Percentiles rank a stretch among this genome's conserved stretches.
Evolutionary conservation across 2,329 filamentous ascomycete species (phyloP).

Genomic region (Penicillium janthinellum): DNA sequence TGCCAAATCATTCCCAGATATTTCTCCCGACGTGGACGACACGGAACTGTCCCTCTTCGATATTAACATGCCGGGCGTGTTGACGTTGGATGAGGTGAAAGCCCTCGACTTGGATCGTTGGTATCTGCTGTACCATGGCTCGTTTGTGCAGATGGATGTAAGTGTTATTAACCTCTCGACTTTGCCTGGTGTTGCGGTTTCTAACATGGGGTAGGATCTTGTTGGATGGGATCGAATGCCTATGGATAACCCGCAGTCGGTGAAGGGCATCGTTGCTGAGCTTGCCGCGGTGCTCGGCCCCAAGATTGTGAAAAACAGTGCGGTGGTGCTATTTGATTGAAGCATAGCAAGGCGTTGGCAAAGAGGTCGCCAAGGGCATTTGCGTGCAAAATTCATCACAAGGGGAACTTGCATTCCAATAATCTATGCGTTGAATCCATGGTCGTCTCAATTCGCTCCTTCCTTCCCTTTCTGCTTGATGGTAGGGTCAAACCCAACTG

Average conservation of each 20-base stretch:
- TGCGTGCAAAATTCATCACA: background rate
- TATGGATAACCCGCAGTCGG: slow-evolving; percentile 45
- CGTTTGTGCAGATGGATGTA: slow-evolving; percentile 48
- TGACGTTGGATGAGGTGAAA: slow-evolving; percentile 46
- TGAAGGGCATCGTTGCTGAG: slow-evolving; percentile 52
- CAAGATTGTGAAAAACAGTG: slow-evolving; percentile 44
- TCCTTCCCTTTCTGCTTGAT: background rate
- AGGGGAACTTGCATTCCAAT: background rate
- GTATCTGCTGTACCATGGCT: slow-evolving; percentile 45
- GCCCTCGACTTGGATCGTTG: slow-evolving; percentile 49
- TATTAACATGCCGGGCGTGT: slow-evolving; percentile 49
- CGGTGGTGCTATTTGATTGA: slow-evolving; percentile 44
- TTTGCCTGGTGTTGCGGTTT: background rate
- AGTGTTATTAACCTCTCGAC: slow-evolving; percentile 10
- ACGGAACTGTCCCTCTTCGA: slow-evolving; percentile 50
- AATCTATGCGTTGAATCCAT: background rate
- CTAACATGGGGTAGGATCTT: slow-evolving; percentile 40
- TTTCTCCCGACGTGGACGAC: slow-evolving; percentile 35
- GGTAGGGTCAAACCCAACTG: background rate
- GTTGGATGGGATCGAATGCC: slow-evolving; percentile 50
- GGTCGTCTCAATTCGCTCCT: background rate
- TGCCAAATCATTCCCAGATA: slow-evolving; percentile 2
- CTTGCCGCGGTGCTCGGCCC: slow-evolving; percentile 49
- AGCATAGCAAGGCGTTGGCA: background rate
- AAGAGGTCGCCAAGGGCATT: background rate